Evolutionary conservation across 345 rosid species (phyloP).

Genomic region (Eucalyptus erythrocorys): DNA sequence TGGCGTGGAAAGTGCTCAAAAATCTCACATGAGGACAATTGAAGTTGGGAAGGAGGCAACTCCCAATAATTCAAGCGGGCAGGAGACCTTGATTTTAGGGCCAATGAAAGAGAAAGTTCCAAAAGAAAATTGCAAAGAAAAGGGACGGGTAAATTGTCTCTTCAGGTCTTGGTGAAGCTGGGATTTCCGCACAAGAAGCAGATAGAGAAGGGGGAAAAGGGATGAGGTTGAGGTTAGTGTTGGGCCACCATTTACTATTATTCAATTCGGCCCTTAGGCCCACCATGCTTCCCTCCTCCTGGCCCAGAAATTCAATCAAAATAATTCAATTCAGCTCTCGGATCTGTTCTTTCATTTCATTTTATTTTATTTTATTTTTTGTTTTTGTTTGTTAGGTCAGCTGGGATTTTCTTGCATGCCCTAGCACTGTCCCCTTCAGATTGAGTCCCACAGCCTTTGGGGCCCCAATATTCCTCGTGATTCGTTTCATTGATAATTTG

Average conservation of each 20-base stretch:
- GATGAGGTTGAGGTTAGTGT: neutral
- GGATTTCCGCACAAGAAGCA: neutral
- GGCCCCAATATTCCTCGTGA: neutral
- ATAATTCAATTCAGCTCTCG: neutral
- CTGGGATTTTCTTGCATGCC: neutral
- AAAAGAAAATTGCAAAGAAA: neutral
- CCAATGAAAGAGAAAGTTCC: neutral
- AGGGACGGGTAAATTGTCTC: neutral
- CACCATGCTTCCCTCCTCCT: neutral
- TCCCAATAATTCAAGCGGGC: neutral
- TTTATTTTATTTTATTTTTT: neutral
- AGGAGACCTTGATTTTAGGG: neutral
- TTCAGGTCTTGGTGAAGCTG: neutral
- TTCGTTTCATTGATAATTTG: neutral
- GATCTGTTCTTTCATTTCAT: neutral
- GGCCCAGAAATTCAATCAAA: neutral
- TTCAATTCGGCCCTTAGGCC: neutral
- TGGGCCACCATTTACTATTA: neutral
- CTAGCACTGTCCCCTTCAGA: neutral
- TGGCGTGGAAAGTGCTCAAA: neutral
- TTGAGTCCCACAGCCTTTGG: neutral
- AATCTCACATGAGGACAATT: neutral
- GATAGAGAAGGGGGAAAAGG: neutral
- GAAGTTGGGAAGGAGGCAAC: neutral
- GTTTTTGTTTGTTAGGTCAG: neutral